phyloP scores from a whole-genome alignment of 2,329 filamentous ascomycete species.

The Exophiala bonariae region DNA sequence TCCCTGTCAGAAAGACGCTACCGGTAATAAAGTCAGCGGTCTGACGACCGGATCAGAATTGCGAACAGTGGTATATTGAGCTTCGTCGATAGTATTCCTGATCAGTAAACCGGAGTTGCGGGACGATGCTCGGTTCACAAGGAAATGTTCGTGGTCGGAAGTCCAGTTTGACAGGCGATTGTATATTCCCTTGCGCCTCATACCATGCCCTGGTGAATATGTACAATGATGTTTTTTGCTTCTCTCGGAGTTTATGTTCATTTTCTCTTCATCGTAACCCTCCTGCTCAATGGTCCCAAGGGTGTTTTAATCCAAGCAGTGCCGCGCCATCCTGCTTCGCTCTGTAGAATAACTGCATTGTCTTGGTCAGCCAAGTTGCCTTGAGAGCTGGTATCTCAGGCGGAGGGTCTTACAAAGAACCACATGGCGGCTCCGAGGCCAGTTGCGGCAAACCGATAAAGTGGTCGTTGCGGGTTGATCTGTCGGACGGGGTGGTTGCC shows the following conservation, averaged over 20 bases:
- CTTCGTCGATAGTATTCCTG: too few species aligned
- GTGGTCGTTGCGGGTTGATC: conserved; percentile 61
- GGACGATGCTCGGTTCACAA: too few species aligned
- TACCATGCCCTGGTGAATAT: conserved; percentile 2
- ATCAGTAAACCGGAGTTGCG: too few species aligned
- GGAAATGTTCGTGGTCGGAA: too few species aligned
- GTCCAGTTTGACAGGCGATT: too few species aligned
- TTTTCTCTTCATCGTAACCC: too few species aligned
- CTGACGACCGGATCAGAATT: too few species aligned
- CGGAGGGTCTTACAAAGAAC: conserved; percentile 80
- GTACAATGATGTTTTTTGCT: conserved; percentile 6
- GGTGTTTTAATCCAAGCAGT: conserved; percentile 90
- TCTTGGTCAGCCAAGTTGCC: background rate
- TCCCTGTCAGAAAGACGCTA: too few species aligned
- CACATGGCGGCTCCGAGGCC: conserved; percentile 95
- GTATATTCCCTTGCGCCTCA: too few species aligned
- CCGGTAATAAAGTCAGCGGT: too few species aligned
- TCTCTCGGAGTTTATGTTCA: background rate
- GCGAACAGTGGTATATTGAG: too few species aligned
- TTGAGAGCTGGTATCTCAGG: background rate
- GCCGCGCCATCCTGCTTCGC: conserved; percentile 94
- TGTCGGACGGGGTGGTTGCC: conserved; percentile 34
- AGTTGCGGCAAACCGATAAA: conserved; percentile 85
- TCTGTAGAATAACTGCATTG: conserved; percentile 88
- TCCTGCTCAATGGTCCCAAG: conserved; percentile 79